Conservation (phyloP, 306 rosid species). For the Trifolium subterraneum region DNA sequence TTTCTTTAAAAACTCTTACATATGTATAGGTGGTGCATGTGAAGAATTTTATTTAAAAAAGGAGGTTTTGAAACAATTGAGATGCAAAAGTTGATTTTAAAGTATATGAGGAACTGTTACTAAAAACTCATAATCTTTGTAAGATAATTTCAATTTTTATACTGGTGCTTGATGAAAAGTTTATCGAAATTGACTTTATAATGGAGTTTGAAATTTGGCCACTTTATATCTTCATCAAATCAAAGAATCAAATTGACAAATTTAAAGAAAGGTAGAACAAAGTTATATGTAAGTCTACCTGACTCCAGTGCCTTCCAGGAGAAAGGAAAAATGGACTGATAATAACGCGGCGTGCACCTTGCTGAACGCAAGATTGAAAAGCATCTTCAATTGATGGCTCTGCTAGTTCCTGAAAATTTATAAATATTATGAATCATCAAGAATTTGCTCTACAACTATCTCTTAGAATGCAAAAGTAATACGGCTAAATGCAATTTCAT, state of each 20-base stretch:
- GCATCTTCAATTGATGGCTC: conserved; percentile 81
- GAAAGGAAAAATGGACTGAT: conserved; percentile 88
- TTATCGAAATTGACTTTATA: too few relatives aligned
- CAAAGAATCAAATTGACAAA: neutral
- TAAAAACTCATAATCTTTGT: too few relatives aligned
- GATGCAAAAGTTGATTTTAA: too few relatives aligned
- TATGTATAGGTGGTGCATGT: too few relatives aligned
- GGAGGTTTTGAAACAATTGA: too few relatives aligned
- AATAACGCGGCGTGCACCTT: conserved; percentile 70
- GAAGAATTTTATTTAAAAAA: too few relatives aligned
- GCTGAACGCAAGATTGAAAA: conserved; percentile 66
- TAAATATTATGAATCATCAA: conserved; percentile 7
- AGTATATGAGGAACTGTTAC: too few relatives aligned
- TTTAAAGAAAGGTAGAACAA: neutral
- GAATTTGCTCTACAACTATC: conserved; percentile 1
- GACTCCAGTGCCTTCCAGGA: conserved; percentile 92
- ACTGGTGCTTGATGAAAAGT: too few relatives aligned
- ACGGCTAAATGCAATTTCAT: conserved; percentile 6
- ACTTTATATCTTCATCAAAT: too few relatives aligned
- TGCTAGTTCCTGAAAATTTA: conserved; percentile 73
- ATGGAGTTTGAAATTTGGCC: too few relatives aligned
- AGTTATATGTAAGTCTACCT: conserved; percentile 54
- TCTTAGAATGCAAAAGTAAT: conserved; percentile 27
- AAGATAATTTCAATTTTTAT: too few relatives aligned
- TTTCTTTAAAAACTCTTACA: too few relatives aligned